Conservation (phyloP, 768 basidiomycete genomes). For the Gyrodon lividus region DNA sequence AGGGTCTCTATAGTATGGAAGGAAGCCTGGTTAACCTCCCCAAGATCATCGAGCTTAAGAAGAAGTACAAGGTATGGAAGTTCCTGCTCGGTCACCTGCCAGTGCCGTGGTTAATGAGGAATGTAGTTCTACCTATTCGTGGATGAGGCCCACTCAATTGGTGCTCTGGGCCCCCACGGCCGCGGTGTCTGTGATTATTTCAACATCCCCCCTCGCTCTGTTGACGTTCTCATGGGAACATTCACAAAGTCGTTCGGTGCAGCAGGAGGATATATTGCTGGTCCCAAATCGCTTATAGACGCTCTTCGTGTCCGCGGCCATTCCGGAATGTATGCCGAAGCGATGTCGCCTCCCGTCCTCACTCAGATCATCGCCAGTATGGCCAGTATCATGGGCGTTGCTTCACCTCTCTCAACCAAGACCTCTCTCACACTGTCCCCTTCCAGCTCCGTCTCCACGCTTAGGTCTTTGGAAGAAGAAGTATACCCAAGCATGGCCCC, state of each 20-base stretch:
- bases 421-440: constrained; percentile 26
- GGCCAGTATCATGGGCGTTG: constrained; percentile 94
- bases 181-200: constrained; percentile 97
- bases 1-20: constrained; percentile 98
- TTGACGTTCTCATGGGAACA: constrained; percentile 98
- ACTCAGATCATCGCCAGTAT: constrained; percentile 90
- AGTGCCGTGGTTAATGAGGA: neutral
- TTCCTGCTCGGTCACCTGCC: constrained; percentile 12
- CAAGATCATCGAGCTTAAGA: constrained; percentile 78
- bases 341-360: constrained; percentile 87
- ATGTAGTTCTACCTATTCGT: constrained; percentile 90
- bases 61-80: constrained; percentile 81
- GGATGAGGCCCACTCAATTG: constrained; percentile 97
- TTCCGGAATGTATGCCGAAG: constrained; percentile 82
- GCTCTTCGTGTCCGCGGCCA: constrained; percentile 79
- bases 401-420: constrained; percentile 34
- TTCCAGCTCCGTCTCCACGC: constrained; percentile 28
- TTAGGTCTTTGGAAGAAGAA: constrained; percentile 40
- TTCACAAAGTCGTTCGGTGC: constrained; percentile 96
- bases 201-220: constrained; percentile 68
- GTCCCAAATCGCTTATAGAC: constrained; percentile 77
- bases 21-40: constrained; percentile 92
- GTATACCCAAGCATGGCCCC: constrained; percentile 71
- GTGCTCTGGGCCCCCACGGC: constrained; percentile 91
- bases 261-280: constrained; percentile 93